Percentiles rank a stretch among this genome's conserved stretches.
phyloP scores from a whole-genome alignment of 768 basidiomycete genomes.

The Cystoderma amianthinum region DNA sequence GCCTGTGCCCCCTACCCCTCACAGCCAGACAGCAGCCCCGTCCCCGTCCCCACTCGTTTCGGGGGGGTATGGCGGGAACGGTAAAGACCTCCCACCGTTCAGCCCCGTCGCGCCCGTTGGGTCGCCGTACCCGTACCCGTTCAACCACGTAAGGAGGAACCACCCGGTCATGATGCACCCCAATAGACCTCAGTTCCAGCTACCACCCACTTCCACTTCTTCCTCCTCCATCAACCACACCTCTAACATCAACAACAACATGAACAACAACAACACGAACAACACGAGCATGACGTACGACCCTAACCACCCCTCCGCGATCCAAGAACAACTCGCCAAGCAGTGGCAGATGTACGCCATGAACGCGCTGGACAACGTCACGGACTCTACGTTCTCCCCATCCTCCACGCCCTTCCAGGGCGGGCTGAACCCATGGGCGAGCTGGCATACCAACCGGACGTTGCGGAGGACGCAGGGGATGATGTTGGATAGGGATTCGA shows the following conservation, averaged over 20 bases:
- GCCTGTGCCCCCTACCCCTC: constrained; percentile 75
- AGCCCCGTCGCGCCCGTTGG: constrained; percentile 55
- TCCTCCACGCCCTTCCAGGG: constrained; percentile 68
- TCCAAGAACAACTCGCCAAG: constrained; percentile 64
- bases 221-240: too few relatives aligned
- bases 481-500: too few relatives aligned
- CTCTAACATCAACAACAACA: too few relatives aligned
- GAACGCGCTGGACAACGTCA: constrained; percentile 52
- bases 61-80: constrained; percentile 32
- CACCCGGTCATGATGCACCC: constrained; percentile 25
- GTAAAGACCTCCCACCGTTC: constrained; percentile 30
- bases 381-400: constrained; percentile 74
- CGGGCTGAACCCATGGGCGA: constrained; percentile 70
- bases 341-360: constrained; percentile 79
- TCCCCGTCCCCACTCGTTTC: constrained; percentile 65
- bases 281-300: too few relatives aligned
- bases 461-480: constrained; percentile 34
- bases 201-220: too few relatives aligned
- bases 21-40: constrained; percentile 66
- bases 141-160: constrained; percentile 61
- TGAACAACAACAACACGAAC: too few relatives aligned
- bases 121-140: constrained; percentile 78
- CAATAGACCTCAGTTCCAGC: constrained; percentile 19
- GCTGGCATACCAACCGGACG: constrained; percentile 48
- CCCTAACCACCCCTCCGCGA: constrained; percentile 35